These are phyloP conservation scores for Boletellus emodensis DNA, from an alignment of 768 basidiomycete genomes.

Conservation along the genomic window DNA sequence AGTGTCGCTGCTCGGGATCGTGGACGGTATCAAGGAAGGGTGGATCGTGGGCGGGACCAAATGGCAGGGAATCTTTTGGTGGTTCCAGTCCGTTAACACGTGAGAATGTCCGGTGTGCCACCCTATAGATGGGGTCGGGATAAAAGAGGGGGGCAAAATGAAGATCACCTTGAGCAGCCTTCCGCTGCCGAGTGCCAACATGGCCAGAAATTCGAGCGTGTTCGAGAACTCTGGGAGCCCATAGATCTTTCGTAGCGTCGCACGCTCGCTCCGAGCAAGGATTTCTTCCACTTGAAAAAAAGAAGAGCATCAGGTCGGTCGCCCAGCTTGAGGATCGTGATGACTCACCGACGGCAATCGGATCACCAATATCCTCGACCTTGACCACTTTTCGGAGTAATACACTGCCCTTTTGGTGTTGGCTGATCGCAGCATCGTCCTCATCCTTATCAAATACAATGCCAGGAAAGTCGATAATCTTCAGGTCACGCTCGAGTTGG, in stretches of 20 bases:
- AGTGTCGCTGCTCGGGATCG: conserved; percentile 30
- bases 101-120: conserved; percentile 85
- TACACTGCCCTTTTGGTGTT: conserved; percentile 51
- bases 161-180: conserved; percentile 69
- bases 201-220: conserved; percentile 82
- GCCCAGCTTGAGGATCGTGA: too few relatives aligned
- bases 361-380: conserved; percentile 88
- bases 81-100: conserved; percentile 89
- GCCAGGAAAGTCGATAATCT: conserved; percentile 93
- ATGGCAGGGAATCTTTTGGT: conserved; percentile 91
- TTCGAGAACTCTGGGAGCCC: conserved; percentile 70
- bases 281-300: conserved; percentile 76
- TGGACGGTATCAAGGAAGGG: conserved; percentile 66
- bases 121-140: conserved; percentile 44
- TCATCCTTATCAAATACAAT: conserved; percentile 92
- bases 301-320: not conserved
- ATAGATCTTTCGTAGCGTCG: conserved; percentile 81
- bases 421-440: conserved; percentile 41
- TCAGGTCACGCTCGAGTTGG: conserved; percentile 87
- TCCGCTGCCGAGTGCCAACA: conserved; percentile 80
- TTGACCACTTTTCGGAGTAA: conserved; percentile 85
- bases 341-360: conserved; percentile 75
- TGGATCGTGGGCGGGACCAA: conserved; percentile 76
- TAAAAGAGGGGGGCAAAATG: not conserved
- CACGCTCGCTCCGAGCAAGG: conserved; percentile 60